Evolutionary conservation across 2,329 filamentous ascomycete species (phyloP).

Genomic region (Fusarium duplospermum): DNA sequence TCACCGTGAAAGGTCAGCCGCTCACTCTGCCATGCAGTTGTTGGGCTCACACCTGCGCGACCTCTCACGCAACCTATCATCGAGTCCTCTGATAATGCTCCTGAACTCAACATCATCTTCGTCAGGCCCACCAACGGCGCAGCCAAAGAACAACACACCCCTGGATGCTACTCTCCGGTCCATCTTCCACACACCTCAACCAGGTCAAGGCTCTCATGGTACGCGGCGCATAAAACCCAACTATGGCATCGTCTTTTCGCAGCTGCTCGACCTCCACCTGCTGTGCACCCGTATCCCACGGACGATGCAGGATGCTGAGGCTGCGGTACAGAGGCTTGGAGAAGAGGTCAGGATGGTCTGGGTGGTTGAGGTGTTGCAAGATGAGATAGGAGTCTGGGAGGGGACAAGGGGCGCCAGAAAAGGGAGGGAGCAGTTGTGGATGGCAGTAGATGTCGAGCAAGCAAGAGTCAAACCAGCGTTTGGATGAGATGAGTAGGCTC

Average conservation of each 20-base stretch:
- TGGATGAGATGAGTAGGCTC: constrained; percentile 11
- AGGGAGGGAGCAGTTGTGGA: constrained; percentile 66
- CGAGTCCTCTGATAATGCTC: constrained; percentile 63
- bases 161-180: constrained; percentile 62
- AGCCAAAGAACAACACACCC: constrained; percentile 12
- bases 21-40: constrained; percentile 61
- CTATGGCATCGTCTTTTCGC: constrained; percentile 66
- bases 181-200: constrained; percentile 56
- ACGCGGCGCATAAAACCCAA: constrained; percentile 57
- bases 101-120: constrained; percentile 61
- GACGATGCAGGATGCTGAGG: constrained; percentile 54
- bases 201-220: constrained; percentile 22
- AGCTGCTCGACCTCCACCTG: constrained; percentile 66
- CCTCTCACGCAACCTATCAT: constrained; percentile 55
- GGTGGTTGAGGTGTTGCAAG: constrained; percentile 64
- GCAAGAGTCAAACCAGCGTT: constrained; percentile 56
- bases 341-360: constrained; percentile 49
- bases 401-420: constrained; percentile 44
- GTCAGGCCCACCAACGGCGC: constrained; percentile 2
- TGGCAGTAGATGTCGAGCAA: constrained; percentile 56
- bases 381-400: constrained; percentile 61
- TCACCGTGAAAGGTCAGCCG: constrained; percentile 57
- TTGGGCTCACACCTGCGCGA: constrained; percentile 60
- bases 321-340: constrained; percentile 7
- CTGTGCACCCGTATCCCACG: constrained; percentile 60